Evolutionary conservation across 2,329 filamentous ascomycete genomes (phyloP).

Genomic region (Cercospora sesami): DNA sequence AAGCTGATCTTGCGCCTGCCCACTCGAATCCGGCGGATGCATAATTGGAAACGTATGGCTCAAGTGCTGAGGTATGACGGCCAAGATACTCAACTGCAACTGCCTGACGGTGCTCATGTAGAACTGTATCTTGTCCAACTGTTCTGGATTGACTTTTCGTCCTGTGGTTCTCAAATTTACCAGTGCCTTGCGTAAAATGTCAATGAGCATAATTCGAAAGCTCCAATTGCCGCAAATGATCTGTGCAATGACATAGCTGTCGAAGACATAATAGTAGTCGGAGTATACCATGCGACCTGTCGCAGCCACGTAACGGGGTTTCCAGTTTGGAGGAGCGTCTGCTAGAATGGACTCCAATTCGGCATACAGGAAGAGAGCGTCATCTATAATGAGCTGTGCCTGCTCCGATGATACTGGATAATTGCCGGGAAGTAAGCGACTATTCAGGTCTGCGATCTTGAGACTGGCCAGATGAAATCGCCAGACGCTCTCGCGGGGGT

Average conservation of each 20-base stretch:
- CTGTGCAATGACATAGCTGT: conserved; percentile 21
- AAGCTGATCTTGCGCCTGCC: background rate
- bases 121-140: conserved; percentile 15
- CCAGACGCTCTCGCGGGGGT: conserved; percentile 20
- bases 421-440: conserved; percentile 21
- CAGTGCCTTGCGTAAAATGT: conserved; percentile 21
- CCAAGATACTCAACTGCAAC: conserved; percentile 20
- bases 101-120: conserved; percentile 10
- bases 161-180: conserved; percentile 8
- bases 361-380: conserved; percentile 15
- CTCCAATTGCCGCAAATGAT: conserved; percentile 21
- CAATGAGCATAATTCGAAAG: conserved; percentile 22
- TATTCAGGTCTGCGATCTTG: conserved; percentile 19
- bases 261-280: conserved; percentile 23
- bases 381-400: conserved; percentile 14
- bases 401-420: conserved; percentile 12
- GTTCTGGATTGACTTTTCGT: conserved; percentile 6
- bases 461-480: conserved; percentile 18
- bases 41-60: conserved; percentile 10
- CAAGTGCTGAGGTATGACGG: conserved; percentile 21
- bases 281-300: conserved; percentile 20
- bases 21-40: conserved; percentile 10
- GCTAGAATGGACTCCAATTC: conserved; percentile 20
- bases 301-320: conserved; percentile 12
- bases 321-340: conserved; percentile 19